These are phyloP conservation scores for Diutina scorzettiae DNA, from an alignment of 1,139 yeast genomes.

Conservation along the genomic window DNA sequence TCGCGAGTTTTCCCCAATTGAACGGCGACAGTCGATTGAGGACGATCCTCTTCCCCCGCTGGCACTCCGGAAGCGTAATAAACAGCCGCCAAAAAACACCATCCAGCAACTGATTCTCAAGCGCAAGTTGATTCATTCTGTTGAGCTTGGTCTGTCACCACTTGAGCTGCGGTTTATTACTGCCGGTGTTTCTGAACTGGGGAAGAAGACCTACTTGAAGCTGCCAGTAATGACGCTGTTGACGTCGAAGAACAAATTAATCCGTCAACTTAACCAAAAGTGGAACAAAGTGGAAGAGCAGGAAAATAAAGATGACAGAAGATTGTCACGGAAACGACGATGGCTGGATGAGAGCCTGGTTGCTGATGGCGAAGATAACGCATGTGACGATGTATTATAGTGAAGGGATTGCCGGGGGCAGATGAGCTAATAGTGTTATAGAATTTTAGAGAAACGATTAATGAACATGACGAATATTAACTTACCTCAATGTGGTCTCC, in stretches of 20 bases:
- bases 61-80: neutral
- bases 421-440: no score
- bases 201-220: constrained; percentile 3
- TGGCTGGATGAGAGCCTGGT: constrained; percentile 5
- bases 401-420: no score
- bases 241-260: constrained; percentile 1
- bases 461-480: no score
- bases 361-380: neutral
- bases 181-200: constrained; percentile 1
- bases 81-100: neutral
- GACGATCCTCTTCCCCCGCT: constrained; percentile 1
- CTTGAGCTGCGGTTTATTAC: constrained; percentile 2
- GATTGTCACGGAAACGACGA: neutral
- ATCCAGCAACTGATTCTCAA: constrained; percentile 5
- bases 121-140: constrained; percentile 2
- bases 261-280: neutral
- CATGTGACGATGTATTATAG: neutral
- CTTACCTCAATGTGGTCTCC: no score
- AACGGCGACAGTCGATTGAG: neutral
- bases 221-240: constrained; percentile 3
- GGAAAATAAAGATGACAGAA: neutral
- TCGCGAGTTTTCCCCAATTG: neutral
- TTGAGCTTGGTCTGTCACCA: neutral
- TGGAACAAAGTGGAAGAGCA: neutral
- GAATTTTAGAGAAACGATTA: no score